A percentile compares a stretch with the other conserved stretches of the same genome.
phyloP scores from a whole-genome alignment of 2,329 filamentous ascomycete genomes.

The Fusarium liriodendri region DNA sequence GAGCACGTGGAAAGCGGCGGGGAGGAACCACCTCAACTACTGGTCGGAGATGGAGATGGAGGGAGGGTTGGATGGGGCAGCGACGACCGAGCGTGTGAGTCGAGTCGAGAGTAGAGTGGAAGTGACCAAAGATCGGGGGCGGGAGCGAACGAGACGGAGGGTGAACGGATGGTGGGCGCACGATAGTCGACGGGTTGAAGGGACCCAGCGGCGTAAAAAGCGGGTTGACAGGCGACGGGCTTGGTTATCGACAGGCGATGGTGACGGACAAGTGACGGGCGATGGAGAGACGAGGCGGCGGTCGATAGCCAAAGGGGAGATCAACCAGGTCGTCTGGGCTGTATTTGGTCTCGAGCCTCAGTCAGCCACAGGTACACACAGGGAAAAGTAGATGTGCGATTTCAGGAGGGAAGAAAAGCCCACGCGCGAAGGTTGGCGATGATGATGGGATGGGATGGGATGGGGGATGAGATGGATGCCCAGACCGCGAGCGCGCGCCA shows the following conservation, averaged over 20 bases:
- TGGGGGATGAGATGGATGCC: slow-evolving; percentile 21
- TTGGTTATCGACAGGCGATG: slow-evolving; percentile 10
- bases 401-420: slow-evolving; percentile 2
- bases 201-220: slow-evolving; percentile 13
- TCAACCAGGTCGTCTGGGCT: neutral
- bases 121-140: slow-evolving; percentile 19
- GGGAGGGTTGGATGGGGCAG: slow-evolving; percentile 25
- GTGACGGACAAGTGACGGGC: slow-evolving; percentile 2
- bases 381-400: neutral
- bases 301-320: neutral
- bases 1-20: slow-evolving; percentile 38
- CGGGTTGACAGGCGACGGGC: slow-evolving; percentile 16
- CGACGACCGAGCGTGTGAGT: slow-evolving; percentile 20
- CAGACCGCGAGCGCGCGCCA: slow-evolving; percentile 10
- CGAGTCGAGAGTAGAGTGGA: slow-evolving; percentile 32
- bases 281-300: neutral
- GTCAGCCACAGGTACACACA: slow-evolving; percentile 10
- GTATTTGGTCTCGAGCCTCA: slow-evolving; percentile 6
- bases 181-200: slow-evolving; percentile 19
- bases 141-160: slow-evolving; percentile 26
- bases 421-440: neutral
- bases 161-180: slow-evolving; percentile 15
- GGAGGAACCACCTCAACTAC: slow-evolving; percentile 7
- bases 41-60: neutral
- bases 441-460: neutral